These are phyloP conservation scores for Phytophthora idaei DNA, from an alignment of 352 stramenopile species.

Conservation along the genomic window DNA sequence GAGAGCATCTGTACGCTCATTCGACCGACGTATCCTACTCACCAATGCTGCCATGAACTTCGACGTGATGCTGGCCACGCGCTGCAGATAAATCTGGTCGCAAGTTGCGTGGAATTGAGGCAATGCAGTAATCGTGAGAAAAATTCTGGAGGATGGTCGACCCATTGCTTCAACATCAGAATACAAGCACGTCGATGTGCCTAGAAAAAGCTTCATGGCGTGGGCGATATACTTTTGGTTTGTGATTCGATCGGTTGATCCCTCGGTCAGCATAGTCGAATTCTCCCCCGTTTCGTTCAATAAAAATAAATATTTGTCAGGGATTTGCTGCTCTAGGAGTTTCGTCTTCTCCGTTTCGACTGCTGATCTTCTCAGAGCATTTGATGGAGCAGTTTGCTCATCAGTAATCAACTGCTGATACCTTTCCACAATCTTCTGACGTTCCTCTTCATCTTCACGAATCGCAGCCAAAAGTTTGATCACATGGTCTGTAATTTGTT, in stretches of 20 bases:
- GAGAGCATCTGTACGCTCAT: constrained; percentile 38
- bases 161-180: constrained; percentile 37
- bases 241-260: constrained; percentile 21
- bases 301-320: constrained; percentile 45
- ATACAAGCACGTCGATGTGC: constrained; percentile 37
- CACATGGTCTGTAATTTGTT: neutral
- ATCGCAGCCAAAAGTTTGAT: constrained; percentile 30
- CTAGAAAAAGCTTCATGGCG: constrained; percentile 45
- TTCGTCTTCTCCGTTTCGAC: constrained; percentile 34
- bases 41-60: constrained; percentile 39
- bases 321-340: constrained; percentile 26
- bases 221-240: constrained; percentile 58
- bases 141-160: constrained; percentile 33
- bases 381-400: neutral
- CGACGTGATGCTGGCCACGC: constrained; percentile 42
- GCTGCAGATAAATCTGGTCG: constrained; percentile 60
- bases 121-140: constrained; percentile 43
- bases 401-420: constrained; percentile 17
- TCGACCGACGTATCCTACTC: constrained; percentile 50
- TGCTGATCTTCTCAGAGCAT: constrained; percentile 2
- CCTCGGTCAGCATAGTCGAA: neutral
- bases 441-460: constrained; percentile 29
- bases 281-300: neutral
- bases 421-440: constrained; percentile 4
- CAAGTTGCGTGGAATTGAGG: constrained; percentile 52